phyloP scores from a whole-genome alignment of 805 yeast genomes.

The Hanseniaspora meyeri region DNA sequence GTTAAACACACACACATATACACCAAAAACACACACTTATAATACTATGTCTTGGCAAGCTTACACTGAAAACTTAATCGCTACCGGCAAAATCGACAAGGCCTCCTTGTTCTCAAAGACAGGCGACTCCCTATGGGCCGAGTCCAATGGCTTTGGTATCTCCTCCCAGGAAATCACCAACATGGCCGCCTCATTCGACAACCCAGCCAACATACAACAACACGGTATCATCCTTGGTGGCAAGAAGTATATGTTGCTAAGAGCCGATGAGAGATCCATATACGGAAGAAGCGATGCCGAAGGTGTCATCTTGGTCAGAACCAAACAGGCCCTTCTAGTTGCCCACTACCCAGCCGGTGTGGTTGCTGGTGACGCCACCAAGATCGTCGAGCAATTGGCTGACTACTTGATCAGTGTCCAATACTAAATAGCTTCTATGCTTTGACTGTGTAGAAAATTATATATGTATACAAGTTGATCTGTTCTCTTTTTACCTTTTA shows the following conservation, averaged over 20 bases:
- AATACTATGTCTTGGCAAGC: constrained; percentile 36
- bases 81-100: constrained; percentile 77
- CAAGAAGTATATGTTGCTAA: constrained; percentile 74
- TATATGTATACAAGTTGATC: neutral
- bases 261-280: constrained; percentile 84
- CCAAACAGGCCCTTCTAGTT: constrained; percentile 79
- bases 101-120: constrained; percentile 91
- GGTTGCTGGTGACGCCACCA: constrained; percentile 90
- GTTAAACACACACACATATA: neutral
- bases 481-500: neutral
- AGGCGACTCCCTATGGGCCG: constrained; percentile 93
- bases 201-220: constrained; percentile 68
- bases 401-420: constrained; percentile 85
- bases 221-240: constrained; percentile 77
- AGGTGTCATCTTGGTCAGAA: constrained; percentile 83
- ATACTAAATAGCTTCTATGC: constrained; percentile 35
- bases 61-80: constrained; percentile 84
- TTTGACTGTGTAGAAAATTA: neutral
- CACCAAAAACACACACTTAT: neutral
- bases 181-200: constrained; percentile 67
- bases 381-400: constrained; percentile 88
- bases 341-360: constrained; percentile 92
- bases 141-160: constrained; percentile 53
- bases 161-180: constrained; percentile 58
- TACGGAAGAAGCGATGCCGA: constrained; percentile 85